Evolutionary conservation across 129 eudicot species (phyloP), one percentile per base, ranked within the genome.

Genomic region (Heracleum sosnowskyi): DNA sequence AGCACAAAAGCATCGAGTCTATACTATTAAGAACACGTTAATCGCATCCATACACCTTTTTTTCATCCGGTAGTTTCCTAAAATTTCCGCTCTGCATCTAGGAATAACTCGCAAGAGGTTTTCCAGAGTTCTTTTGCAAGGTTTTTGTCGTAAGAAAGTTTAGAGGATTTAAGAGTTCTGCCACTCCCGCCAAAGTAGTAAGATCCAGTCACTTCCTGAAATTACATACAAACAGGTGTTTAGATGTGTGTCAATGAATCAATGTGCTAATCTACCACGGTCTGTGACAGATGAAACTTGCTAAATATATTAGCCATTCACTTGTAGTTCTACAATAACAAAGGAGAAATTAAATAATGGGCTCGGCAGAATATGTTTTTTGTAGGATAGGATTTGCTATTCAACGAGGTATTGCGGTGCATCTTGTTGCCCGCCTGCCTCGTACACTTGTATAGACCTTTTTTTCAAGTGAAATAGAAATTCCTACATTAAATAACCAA

Each of bases 161-260:
- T 69, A 69, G 97, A 95, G 66, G 98, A 90, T 5, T 81, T 84
- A 15, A 90, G 22, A 6, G 90, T 88, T 86, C 90, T 86, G 8
- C 97, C 97, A 20, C 85, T 84, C 66, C 97, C 98, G n/a, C 97
- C 97, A 78, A 91, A 95, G 76, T 87, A 91, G 76, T 90, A 87
- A 40, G 92, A 86, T 39, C 96, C 96, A 11, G 97, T 88, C 18
- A 77, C 76, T 84, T 86, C 98, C 98, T 95, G 91, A 82, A 90
- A 81, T 17, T 66, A 74, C 75, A 69, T 53, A 69, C 29, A 57
- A 47, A 57, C 22, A 29, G 7, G 34, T 11, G 17, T 41, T 75
- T 34, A 74, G 45, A 47, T 26, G 37, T 49, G 68, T 57, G 11
- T 0, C 31, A n/a, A 15, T n/a, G 66, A 22, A 33, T n/a, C 45